phyloP scores from a whole-genome alignment of 148 eudicot species.

The Amaranthus palmeri region DNA sequence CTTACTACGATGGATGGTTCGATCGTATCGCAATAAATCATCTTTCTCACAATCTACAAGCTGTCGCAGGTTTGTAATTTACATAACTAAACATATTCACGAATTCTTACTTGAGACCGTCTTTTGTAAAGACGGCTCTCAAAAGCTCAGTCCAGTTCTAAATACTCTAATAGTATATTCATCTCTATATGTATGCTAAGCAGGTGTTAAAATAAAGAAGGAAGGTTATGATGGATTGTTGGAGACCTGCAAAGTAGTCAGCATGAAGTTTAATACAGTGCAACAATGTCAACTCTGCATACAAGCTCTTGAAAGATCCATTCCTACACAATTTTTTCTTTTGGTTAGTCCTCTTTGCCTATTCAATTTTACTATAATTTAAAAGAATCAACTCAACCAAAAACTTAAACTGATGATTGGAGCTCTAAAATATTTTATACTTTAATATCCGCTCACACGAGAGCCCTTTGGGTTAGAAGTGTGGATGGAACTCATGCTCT shows the following conservation, averaged over 20 bases:
- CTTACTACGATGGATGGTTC: slow-evolving; percentile 56
- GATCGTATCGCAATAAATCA: slow-evolving; percentile 60
- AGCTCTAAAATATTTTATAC: no score
- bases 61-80: slow-evolving; percentile 37
- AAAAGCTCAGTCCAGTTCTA: no score
- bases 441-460: no score
- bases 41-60: slow-evolving; percentile 53
- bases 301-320: slow-evolving; percentile 40
- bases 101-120: no score
- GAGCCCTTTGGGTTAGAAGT: no score
- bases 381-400: neutral
- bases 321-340: slow-evolving; percentile 43
- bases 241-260: slow-evolving; percentile 42
- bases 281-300: slow-evolving; percentile 44
- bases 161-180: no score
- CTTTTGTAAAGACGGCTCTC: no score
- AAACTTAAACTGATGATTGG: no score
- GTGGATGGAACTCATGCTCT: no score
- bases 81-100: no score
- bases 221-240: slow-evolving; percentile 60
- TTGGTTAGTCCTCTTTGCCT: slow-evolving; percentile 38
- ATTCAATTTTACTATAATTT: no score
- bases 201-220: slow-evolving; percentile 43
- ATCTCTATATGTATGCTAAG: neutral
- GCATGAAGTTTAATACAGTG: slow-evolving; percentile 27